Conservation (phyloP, 2,329 filamentous ascomycete genomes). For the Xylaria sp. region DNA sequence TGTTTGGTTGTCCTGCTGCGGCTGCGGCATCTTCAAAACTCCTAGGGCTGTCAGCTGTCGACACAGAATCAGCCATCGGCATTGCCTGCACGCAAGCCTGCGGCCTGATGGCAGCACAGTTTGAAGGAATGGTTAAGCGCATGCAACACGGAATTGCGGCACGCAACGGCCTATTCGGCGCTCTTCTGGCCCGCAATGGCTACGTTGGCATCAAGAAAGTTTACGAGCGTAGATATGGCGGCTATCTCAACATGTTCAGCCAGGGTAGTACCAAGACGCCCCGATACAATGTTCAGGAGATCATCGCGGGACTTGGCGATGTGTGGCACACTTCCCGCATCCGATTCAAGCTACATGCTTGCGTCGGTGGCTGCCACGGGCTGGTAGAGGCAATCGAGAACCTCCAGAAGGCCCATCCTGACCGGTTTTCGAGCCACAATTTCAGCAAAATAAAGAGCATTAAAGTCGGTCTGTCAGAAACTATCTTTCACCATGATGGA, state of each 20-base stretch:
- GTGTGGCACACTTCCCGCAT: slow-evolving; percentile 31
- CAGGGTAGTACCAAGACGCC: slow-evolving; percentile 37
- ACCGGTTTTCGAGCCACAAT: slow-evolving; percentile 13
- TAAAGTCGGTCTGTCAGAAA: slow-evolving; percentile 31
- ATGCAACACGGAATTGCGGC: slow-evolving; percentile 60
- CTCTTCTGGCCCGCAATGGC: slow-evolving; percentile 52
- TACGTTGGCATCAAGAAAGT: slow-evolving; percentile 54
- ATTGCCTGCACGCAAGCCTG: slow-evolving; percentile 55
- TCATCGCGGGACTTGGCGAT: slow-evolving; percentile 49
- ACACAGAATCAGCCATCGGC: slow-evolving; percentile 53
- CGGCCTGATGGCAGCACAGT: slow-evolving; percentile 57
- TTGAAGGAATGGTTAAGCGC: slow-evolving; percentile 56
- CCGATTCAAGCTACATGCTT: slow-evolving; percentile 34
- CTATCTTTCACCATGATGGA: slow-evolving; percentile 52
- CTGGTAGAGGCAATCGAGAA: slow-evolving; percentile 29
- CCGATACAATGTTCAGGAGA: slow-evolving; percentile 41
- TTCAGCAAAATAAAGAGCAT: slow-evolving; percentile 19
- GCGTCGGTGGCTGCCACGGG: slow-evolving; percentile 31
- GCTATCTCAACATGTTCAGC: slow-evolving; percentile 56
- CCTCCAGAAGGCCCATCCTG: slow-evolving; percentile 23
- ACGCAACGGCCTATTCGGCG: slow-evolving; percentile 55
- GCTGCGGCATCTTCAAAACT: slow-evolving; percentile 49
- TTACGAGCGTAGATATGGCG: slow-evolving; percentile 55
- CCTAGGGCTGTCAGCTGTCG: slow-evolving; percentile 45
- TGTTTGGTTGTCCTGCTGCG: slow-evolving; percentile 54